Evolutionary conservation across 129 eudicot genomes (phyloP).

Genomic region (Flaveria linearis): DNA sequence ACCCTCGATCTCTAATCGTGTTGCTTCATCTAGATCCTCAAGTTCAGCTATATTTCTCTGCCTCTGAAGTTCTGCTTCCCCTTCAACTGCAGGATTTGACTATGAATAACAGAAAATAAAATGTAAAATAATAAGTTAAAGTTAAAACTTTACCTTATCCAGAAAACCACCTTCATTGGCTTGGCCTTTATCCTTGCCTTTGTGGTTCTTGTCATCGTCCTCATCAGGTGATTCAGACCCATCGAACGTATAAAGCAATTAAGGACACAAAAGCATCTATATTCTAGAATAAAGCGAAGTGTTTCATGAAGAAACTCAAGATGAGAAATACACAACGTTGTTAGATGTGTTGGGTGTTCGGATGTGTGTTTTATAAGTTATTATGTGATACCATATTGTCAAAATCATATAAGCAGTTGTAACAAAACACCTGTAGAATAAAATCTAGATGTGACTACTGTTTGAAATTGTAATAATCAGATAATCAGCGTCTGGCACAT

Average conservation of each 20-base stretch:
- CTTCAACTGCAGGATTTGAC: slow-evolving; percentile 54
- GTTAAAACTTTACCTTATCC: slow-evolving; percentile 62
- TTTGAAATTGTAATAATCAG: background rate
- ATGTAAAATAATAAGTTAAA: background rate
- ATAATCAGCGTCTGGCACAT: background rate
- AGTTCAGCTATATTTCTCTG: slow-evolving; percentile 86
- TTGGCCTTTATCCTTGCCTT: slow-evolving; percentile 48
- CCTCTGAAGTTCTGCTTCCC: slow-evolving; percentile 84
- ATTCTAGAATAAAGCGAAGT: background rate
- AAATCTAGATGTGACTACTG: background rate
- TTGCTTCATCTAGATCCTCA: slow-evolving; percentile 77
- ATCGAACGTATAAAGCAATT: slow-evolving; percentile 50
- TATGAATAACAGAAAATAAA: slow-evolving; percentile 16
- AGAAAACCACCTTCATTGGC: slow-evolving; percentile 59
- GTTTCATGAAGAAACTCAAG: slow-evolving; percentile 7
- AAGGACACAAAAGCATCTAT: slow-evolving; percentile 55
- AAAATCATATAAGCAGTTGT: background rate
- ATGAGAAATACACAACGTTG: background rate
- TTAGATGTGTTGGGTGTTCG: background rate
- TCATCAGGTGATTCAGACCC: slow-evolving; percentile 78
- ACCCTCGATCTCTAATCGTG: slow-evolving; percentile 84
- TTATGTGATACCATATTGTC: background rate
- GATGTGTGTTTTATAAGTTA: background rate
- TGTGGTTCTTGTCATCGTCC: slow-evolving; percentile 47
- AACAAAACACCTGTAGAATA: background rate